Conservation (phyloP, 176 grass and related monocot species). For the Areca catechu region DNA sequence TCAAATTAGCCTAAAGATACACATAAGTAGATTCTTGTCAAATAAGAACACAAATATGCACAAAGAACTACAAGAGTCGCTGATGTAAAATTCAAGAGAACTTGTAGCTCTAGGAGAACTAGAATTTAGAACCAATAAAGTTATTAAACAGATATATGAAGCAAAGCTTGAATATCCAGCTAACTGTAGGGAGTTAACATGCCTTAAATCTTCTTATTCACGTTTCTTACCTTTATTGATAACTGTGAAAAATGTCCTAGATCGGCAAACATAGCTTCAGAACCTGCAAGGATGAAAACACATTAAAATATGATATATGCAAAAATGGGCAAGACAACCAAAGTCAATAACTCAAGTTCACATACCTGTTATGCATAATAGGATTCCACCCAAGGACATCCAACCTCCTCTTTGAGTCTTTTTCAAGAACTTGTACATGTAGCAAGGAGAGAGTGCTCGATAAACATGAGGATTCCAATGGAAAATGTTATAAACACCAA, state of each 20-base stretch:
- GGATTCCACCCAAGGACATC: constrained; percentile 88
- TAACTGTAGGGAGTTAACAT: no score
- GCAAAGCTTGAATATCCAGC: no score
- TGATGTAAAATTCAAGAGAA: no score
- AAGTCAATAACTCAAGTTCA: constrained; percentile 4
- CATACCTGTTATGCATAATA: constrained; percentile 86
- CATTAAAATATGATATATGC: neutral
- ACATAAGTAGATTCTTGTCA: no score
- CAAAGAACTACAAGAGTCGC: no score
- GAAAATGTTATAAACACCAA: constrained; percentile 86
- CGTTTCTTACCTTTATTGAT: constrained; percentile 65
- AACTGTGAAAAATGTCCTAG: constrained; percentile 93
- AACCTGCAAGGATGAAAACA: constrained; percentile 32
- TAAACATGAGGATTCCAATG: constrained; percentile 79
- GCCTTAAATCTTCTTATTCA: neutral
- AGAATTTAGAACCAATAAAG: no score
- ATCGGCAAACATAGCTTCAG: constrained; percentile 96
- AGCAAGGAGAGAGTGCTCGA: constrained; percentile 64
- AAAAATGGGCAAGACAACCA: neutral
- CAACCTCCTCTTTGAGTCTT: constrained; percentile 73
- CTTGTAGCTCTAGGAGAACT: no score
- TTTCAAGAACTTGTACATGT: constrained; percentile 68
- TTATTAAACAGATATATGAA: no score
- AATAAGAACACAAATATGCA: no score
- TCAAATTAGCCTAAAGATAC: no score